A percentile compares a stretch with the other conserved stretches of the same genome.
These are phyloP conservation scores for Hypoxylon intermedium DNA, from an alignment of 495 filamentous ascomycete species.

Conservation along the genomic window DNA sequence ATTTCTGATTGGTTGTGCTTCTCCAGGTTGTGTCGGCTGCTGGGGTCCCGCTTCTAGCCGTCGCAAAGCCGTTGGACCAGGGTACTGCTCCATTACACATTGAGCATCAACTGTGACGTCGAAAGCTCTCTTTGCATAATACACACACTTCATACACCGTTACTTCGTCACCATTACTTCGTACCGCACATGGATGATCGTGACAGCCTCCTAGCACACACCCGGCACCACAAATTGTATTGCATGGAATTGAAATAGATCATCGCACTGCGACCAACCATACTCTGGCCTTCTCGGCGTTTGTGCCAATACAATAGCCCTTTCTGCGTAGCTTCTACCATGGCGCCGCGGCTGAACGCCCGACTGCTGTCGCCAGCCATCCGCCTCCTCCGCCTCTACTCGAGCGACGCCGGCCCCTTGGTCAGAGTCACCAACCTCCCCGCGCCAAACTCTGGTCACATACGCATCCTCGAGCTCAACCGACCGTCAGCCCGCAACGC, in stretches of 20 bases:
- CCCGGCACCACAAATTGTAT: too few relatives aligned
- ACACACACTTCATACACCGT: too few relatives aligned
- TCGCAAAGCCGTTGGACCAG: too few relatives aligned
- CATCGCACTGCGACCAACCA: too few relatives aligned
- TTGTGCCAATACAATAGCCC: neutral
- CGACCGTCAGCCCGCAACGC: slow-evolving; percentile 86
- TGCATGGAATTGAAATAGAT: too few relatives aligned
- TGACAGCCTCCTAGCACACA: too few relatives aligned
- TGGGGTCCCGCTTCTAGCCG: too few relatives aligned
- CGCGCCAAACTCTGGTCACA: slow-evolving; percentile 81
- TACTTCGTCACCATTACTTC: too few relatives aligned
- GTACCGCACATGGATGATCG: too few relatives aligned
- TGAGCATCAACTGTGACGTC: slow-evolving; percentile 10
- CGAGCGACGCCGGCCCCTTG: slow-evolving; percentile 55
- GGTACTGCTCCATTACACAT: neutral
- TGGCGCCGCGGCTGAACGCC: slow-evolving; percentile 31
- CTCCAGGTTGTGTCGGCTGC: too few relatives aligned
- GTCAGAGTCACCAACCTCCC: slow-evolving; percentile 75
- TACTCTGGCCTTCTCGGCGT: neutral
- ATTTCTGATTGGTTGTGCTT: slow-evolving; percentile 3
- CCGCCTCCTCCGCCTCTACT: slow-evolving; percentile 41
- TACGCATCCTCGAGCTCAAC: slow-evolving; percentile 87
- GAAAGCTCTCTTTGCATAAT: neutral
- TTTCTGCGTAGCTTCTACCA: neutral
- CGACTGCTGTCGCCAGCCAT: slow-evolving; percentile 24